Percentiles rank a stretch among this genome's conserved stretches.
Evolutionary conservation across 2,329 filamentous ascomycete genomes (phyloP).

Genomic region (Aspergillus sp.): DNA sequence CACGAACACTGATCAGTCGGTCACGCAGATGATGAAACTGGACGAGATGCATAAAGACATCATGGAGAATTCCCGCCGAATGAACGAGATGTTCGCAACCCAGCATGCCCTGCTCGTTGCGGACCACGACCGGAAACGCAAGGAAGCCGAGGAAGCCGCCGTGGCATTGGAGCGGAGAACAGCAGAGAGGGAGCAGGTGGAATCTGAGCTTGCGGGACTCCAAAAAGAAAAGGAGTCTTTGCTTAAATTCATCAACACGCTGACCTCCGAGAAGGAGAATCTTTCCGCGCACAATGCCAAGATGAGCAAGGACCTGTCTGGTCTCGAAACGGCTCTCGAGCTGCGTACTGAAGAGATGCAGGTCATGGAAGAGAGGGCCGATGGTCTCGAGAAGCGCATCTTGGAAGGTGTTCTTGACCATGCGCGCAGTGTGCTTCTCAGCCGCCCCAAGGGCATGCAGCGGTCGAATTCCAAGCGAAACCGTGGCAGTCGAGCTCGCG

Average conservation of each 20-base stretch:
- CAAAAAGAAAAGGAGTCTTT: conserved; percentile 56
- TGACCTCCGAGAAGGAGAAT: conserved; percentile 51
- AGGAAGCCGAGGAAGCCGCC: conserved; percentile 69
- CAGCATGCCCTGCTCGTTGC: conserved; percentile 51
- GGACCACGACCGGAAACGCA: conserved; percentile 70
- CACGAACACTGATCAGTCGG: conserved; percentile 58
- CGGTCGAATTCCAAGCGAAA: conserved; percentile 41
- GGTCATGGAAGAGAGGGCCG: conserved; percentile 81
- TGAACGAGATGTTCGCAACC: conserved; percentile 58
- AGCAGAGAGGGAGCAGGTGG: conserved; percentile 56
- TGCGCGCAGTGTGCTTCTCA: conserved; percentile 72
- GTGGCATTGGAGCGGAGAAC: conserved; percentile 71
- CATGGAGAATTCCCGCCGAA: conserved; percentile 70
- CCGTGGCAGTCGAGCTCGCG: conserved; percentile 34
- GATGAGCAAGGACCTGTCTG: conserved; percentile 76
- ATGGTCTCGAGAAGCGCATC: conserved; percentile 82
- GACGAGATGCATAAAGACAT: conserved; percentile 87
- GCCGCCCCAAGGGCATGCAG: conserved; percentile 51
- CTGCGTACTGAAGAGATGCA: conserved; percentile 86
- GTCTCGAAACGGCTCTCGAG: conserved; percentile 79
- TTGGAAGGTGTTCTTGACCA: conserved; percentile 94
- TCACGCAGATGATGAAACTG: conserved; percentile 69
- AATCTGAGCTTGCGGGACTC: conserved; percentile 43
- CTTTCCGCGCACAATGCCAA: conserved; percentile 69
- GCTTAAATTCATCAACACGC: conserved; percentile 45